Percentiles rank a stretch among this genome's conserved stretches.
Evolutionary conservation across 352 stramenopile genomes (phyloP).

Genomic region (Lagenidium sp.): DNA sequence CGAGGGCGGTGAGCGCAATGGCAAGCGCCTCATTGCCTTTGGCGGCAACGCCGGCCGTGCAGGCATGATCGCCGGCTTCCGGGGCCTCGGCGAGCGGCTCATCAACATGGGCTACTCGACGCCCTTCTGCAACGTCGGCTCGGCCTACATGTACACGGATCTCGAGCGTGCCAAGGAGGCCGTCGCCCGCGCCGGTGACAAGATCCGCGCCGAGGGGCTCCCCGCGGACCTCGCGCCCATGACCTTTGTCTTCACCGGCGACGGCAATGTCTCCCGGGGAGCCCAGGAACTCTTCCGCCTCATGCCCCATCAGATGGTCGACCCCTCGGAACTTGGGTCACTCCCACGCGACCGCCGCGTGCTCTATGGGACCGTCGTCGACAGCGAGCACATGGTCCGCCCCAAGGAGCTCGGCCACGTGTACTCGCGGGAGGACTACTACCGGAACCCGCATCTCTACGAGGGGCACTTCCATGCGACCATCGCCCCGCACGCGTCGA

Average conservation of each 20-base stretch:
- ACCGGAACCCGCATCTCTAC: conserved; percentile 87
- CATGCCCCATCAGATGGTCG: conserved; percentile 92
- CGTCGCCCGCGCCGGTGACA: conserved; percentile 70
- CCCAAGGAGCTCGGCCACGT: conserved; percentile 19
- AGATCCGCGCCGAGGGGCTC: conserved; percentile 78
- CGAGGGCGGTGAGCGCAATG: conserved; percentile 59
- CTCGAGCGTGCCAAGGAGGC: conserved; percentile 84
- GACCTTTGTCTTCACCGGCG: conserved; percentile 92
- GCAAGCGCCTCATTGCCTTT: conserved; percentile 90
- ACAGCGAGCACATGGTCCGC: conserved; percentile 63
- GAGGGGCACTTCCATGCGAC: conserved; percentile 86
- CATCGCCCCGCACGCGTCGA: conserved; percentile 86
- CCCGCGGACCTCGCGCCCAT: conserved; percentile 67
- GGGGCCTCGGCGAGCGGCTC: conserved; percentile 89
- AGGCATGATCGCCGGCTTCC: conserved; percentile 92
- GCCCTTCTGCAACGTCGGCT: conserved; percentile 92
- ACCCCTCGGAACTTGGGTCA: conserved; percentile 76
- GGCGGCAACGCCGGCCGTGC: conserved; percentile 91
- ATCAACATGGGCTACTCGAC: conserved; percentile 91
- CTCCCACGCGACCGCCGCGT: conserved; percentile 51
- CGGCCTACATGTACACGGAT: conserved; percentile 92
- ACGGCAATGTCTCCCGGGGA: conserved; percentile 92
- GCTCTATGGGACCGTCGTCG: conserved; percentile 76
- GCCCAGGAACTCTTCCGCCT: conserved; percentile 93
- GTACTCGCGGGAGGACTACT: conserved; percentile 79